Conservation (phyloP, 2,329 filamentous ascomycete genomes). For the Whalleya microplaca region DNA sequence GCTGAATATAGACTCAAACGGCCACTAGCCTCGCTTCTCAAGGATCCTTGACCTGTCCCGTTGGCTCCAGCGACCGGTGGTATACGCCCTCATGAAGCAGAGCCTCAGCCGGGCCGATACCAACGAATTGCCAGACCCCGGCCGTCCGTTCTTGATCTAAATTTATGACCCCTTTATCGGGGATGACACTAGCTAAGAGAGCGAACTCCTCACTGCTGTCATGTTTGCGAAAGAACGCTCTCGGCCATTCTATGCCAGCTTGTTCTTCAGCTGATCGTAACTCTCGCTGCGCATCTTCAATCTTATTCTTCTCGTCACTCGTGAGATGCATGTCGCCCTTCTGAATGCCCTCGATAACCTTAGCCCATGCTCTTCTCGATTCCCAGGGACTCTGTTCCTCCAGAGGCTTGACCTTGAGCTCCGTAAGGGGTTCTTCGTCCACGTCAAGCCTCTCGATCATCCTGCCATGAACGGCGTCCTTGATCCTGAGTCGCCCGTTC, state of each 20-base stretch:
- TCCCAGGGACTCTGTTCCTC: slow-evolving; percentile 32
- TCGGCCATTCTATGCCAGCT: slow-evolving; percentile 27
- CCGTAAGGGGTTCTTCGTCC: slow-evolving; percentile 20
- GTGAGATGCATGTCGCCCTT: slow-evolving; percentile 21
- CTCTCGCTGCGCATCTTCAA: slow-evolving; percentile 31
- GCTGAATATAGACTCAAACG: too few species aligned
- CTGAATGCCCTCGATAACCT: slow-evolving; percentile 23
- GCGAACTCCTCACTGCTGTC: slow-evolving; percentile 21
- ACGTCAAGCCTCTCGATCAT: slow-evolving; percentile 25
- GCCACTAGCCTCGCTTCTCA: background rate
- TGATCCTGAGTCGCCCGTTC: slow-evolving; percentile 29
- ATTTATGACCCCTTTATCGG: slow-evolving; percentile 11
- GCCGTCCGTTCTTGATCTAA: slow-evolving; percentile 19
- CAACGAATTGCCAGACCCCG: slow-evolving; percentile 31
- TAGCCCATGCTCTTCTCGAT: slow-evolving; percentile 29
- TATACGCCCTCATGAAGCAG: slow-evolving; percentile 23
- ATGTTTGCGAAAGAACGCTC: slow-evolving; percentile 24
- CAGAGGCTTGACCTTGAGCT: slow-evolving; percentile 7
- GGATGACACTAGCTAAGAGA: slow-evolving; percentile 24
- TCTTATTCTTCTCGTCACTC: slow-evolving; percentile 19
- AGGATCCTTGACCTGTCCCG: slow-evolving; percentile 9
- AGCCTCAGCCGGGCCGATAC: slow-evolving; percentile 22
- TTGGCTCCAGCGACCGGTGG: slow-evolving; percentile 19
- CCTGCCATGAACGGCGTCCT: slow-evolving; percentile 14
- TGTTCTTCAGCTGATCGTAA: slow-evolving; percentile 25